Conservation (phyloP, 805 yeast genomes). For the Barnettozyma pratensis region DNA sequence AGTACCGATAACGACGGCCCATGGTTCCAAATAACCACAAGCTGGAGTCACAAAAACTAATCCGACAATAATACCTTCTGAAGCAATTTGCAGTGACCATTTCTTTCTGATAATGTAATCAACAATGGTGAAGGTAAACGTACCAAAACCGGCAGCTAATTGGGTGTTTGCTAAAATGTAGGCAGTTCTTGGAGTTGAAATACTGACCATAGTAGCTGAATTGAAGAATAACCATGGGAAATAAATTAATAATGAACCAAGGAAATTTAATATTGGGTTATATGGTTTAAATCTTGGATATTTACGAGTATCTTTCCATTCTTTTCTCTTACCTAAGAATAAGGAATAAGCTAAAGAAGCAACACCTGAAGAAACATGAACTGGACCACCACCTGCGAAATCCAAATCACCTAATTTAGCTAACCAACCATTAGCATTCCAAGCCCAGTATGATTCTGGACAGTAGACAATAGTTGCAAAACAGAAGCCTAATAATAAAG, state of each 20-base stretch:
- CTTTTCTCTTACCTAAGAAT: constrained; percentile 73
- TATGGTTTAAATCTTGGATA: constrained; percentile 77
- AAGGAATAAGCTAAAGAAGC: constrained; percentile 81
- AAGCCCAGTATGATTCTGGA: constrained; percentile 91
- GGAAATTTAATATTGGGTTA: constrained; percentile 81
- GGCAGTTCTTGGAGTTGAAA: constrained; percentile 77
- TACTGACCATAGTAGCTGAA: constrained; percentile 72
- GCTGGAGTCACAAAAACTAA: constrained; percentile 98
- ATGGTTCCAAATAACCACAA: constrained; percentile 83
- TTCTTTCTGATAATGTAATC: constrained; percentile 82
- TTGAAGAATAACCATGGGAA: constrained; percentile 98
- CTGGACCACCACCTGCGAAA: constrained; percentile 99
- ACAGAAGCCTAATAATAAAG: constrained; percentile 68
- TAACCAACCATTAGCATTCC: constrained; percentile 95
- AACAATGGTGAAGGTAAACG: constrained; percentile 79
- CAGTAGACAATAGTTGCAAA: constrained; percentile 92
- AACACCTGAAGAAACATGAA: constrained; percentile 87
- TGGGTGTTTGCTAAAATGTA: constrained; percentile 91
- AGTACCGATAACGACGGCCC: constrained; percentile 87
- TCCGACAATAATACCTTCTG: constrained; percentile 94
- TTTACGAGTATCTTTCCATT: constrained; percentile 34
- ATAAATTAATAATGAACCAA: constrained; percentile 84
- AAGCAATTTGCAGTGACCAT: constrained; percentile 88
- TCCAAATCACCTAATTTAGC: constrained; percentile 87
- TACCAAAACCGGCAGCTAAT: constrained; percentile 83